Evolutionary conservation across 257 asterid species (phyloP), one percentile per base, ranked within the genome.

Genomic region (Misopates orontium): DNA sequence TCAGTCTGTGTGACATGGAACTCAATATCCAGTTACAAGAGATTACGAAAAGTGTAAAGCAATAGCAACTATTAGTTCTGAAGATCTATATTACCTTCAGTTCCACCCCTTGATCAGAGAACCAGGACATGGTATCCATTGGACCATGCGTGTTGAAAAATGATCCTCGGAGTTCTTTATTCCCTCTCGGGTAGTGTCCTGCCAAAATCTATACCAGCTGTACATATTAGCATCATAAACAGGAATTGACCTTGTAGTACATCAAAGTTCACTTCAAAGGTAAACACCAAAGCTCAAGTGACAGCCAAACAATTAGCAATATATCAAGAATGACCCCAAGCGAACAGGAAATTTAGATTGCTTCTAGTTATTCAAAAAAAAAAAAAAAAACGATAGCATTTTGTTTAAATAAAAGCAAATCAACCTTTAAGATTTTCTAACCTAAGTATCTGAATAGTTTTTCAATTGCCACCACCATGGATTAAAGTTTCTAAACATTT

Each of bases 121-220:
- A 93, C 99, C 99, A 93, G 13, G 87, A 80, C 92, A 93, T 90
- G 24, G 97, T 90, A 79, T 93, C 99, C 71, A 56, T 56, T 13
- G 99, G 97, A 64, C 97, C 83, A 61, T 93, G 97, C 66, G 67
- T 60, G 56, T 64, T 83, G 84, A 93, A 93, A 81, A 90, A 93
- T 42, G 97, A 83, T 67, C 99, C 99, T 74, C 91, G 85, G 62
- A 93, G 75, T 76, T 93, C 99, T 80, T 82, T 93, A 70, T 80
- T 77, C 45, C 99, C 99, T 84, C 96, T 90, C 13, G 99, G 99
- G 52, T 93, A 93, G 64, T 86, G 72, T 61, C 86, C 95, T 63
- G 97, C 94, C 81, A 93, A 75, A 77, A 77, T 41, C 99, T 93
- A 78, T 24, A 23, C 64, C 68, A 64, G 51, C 24, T 64, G 20